Percentiles rank a stretch among this genome's conserved stretches.
Evolutionary conservation across 108 stramenopile genomes (phyloP).

Genomic region (Skeletonema marinoi): DNA sequence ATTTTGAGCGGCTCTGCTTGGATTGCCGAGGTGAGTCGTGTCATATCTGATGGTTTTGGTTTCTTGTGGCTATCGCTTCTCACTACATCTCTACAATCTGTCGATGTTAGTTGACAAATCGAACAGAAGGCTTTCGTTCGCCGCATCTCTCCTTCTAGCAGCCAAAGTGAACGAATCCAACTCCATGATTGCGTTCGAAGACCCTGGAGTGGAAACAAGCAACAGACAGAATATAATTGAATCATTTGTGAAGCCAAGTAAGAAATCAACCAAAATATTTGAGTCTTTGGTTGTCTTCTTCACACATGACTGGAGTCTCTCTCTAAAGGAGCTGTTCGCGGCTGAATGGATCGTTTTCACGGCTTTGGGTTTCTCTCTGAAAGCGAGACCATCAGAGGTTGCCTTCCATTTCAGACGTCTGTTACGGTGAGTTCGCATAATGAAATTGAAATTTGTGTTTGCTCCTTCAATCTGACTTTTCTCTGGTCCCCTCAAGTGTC

Average conservation of each 20-base stretch:
- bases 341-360: slow-evolving; percentile 90
- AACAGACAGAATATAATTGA: slow-evolving; percentile 41
- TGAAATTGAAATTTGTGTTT: background rate
- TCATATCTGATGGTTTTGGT: background rate
- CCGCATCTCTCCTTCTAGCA: slow-evolving; percentile 89
- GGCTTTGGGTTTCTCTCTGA: slow-evolving; percentile 77
- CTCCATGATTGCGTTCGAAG: slow-evolving; percentile 56
- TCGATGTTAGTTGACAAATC: slow-evolving; percentile 77
- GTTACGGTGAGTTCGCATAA: slow-evolving; percentile 16
- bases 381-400: slow-evolving; percentile 80
- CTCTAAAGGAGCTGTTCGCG: slow-evolving; percentile 76
- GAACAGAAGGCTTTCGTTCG: slow-evolving; percentile 89
- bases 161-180: slow-evolving; percentile 88
- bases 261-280: slow-evolving; percentile 70
- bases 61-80: background rate
- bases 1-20: slow-evolving; percentile 93
- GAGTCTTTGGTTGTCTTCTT: slow-evolving; percentile 84
- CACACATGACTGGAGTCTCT: slow-evolving; percentile 84
- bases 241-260: slow-evolving; percentile 71
- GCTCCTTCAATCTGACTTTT: background rate
- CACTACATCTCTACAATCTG: background rate
- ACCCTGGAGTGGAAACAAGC: slow-evolving; percentile 29
- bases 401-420: slow-evolving; percentile 87
- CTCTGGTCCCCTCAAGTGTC: slow-evolving; percentile 23
- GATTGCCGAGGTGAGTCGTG: slow-evolving; percentile 57